A percentile compares a stretch with the other conserved stretches of the same genome.
phyloP scores from a whole-genome alignment of 306 rosid species.

The Aeschynomene evenia region DNA sequence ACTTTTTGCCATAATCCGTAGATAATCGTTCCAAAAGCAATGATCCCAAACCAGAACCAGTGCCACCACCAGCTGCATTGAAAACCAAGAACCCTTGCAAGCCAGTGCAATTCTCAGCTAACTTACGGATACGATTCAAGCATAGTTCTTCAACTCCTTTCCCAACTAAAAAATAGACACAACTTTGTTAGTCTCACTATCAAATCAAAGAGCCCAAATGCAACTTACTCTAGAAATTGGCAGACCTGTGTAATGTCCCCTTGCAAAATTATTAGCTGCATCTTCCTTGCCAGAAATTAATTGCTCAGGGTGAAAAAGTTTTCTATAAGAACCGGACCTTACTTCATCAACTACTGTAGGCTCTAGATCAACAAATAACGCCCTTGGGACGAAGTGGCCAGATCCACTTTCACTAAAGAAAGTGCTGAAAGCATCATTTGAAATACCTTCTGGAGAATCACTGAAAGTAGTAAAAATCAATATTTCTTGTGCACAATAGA shows the following conservation, averaged over 20 bases:
- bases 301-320: conserved; percentile 74
- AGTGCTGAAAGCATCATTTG: conserved; percentile 66
- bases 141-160: conserved; percentile 63
- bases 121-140: conserved; percentile 60
- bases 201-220: not conserved
- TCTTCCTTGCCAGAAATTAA: conserved; percentile 79
- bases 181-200: conserved; percentile 9
- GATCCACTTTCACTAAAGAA: conserved; percentile 71
- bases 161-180: conserved; percentile 54
- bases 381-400: conserved; percentile 74
- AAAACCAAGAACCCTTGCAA: conserved; percentile 77
- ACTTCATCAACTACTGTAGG: conserved; percentile 73
- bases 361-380: conserved; percentile 71
- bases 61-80: conserved; percentile 84
- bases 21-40: conserved; percentile 70
- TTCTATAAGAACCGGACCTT: conserved; percentile 56
- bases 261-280: conserved; percentile 75
- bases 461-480: conserved; percentile 41
- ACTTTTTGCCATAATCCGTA: conserved; percentile 68
- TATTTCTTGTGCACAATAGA: not conserved
- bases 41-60: conserved; percentile 81
- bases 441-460: conserved; percentile 42
- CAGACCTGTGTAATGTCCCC: conserved; percentile 73
- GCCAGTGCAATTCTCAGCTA: conserved; percentile 76
- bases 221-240: not conserved